These are phyloP conservation scores for Hylodesmum podocarpum DNA, from an alignment of 306 rosid species.

Conservation along the genomic window DNA sequence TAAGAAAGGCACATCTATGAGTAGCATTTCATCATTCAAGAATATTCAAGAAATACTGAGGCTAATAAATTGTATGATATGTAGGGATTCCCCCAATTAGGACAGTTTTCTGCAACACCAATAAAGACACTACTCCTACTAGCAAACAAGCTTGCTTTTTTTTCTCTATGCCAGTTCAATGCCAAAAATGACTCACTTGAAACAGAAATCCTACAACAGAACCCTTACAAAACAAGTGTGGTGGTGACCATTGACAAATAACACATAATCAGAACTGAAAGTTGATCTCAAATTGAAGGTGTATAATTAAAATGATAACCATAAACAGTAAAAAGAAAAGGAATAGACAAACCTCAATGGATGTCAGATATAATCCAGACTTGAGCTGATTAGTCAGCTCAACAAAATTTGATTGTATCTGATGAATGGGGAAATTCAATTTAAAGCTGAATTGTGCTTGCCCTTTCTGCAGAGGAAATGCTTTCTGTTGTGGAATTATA, in stretches of 20 bases:
- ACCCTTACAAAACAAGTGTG: not conserved
- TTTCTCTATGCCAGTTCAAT: conserved; percentile 8
- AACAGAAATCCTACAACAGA: conserved; percentile 3
- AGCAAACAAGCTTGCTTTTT: conserved; percentile 12
- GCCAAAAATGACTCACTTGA: conserved; percentile 17
- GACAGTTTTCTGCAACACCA: conserved; percentile 19
- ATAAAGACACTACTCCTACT: not conserved
- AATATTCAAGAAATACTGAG: not conserved
- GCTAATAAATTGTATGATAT: conserved; percentile 2
- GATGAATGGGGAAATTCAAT: conserved; percentile 71
- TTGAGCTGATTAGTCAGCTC: conserved; percentile 71
- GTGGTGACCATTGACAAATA: not conserved
- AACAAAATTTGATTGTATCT: conserved; percentile 57
- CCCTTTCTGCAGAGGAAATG: conserved; percentile 73
- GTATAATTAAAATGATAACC: not conserved
- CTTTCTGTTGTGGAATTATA: conserved; percentile 65
- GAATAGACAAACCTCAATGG: conserved; percentile 64
- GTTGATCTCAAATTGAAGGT: conserved; percentile 5
- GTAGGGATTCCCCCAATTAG: not conserved
- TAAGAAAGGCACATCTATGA: conserved; percentile 21
- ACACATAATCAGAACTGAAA: conserved; percentile 22
- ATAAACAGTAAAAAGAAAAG: conserved; percentile 14
- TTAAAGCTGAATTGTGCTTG: conserved; percentile 69
- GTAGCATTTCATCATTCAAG: conserved; percentile 13
- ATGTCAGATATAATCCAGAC: conserved; percentile 65